Evolutionary conservation across 805 yeast species (phyloP), one percentile per base, ranked within the genome.

Genomic region (Blastobotrys attinorum): DNA sequence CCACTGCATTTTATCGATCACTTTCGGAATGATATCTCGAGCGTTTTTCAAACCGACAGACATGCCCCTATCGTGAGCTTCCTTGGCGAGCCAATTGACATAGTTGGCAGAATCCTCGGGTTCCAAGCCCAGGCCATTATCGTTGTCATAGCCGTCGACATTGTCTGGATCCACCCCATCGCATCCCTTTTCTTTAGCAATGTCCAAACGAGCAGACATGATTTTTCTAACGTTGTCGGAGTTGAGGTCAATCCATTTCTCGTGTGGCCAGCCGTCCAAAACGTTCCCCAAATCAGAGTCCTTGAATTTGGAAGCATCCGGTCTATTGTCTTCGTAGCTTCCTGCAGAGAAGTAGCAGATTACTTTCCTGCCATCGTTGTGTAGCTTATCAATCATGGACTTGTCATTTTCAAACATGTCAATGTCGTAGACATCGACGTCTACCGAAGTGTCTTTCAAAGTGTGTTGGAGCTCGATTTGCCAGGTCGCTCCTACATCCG

Each of bases 281-380:
- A 46, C 42, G 4, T 48, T 41, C 2, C 65, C 65, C 31, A 61
- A 40, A 44, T 56, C 64, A 1, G 41, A 16, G 5, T 41, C 16
- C 8, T 40, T 16, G 42, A 59, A 61, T 20, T 49, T 36, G 3
- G 31, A 20, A 6, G 51, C 53, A 37, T 61, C 65, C 11, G 45
- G 42, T 17, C 63, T 46, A 63, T 62, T 59, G 43, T 58, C 43
- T 40, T 61, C 65, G 42, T 55, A 59, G 27, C 57, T 54, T 2
- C 65, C 64, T 1, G 63, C 64, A 2, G 63, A 58, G 35, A 61
- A 59, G 42, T 61, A 60, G 43, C 65, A 61, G 4, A 61, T 55
- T 13, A 60, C 63, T 38, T 48, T 48, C 16, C 53, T 49, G 3
- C 53, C 54, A 5, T 42, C 42, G 3, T 43, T 20, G 11, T 59